Conservation (phyloP, 768 basidiomycete genomes). For the Hygrophorus pudorinus region DNA sequence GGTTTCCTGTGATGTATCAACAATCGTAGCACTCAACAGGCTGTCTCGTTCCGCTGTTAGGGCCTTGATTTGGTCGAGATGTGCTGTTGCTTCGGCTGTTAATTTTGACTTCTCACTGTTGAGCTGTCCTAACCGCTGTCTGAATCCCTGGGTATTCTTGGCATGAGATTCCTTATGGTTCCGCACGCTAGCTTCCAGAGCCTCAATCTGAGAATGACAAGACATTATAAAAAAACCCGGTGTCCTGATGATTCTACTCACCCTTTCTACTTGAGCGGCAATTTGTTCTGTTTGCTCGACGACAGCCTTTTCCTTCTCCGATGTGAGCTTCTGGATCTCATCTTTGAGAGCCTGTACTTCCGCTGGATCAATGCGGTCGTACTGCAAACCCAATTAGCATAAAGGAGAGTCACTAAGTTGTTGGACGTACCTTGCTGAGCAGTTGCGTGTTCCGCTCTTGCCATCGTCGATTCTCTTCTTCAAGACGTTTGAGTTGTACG, state of each 20-base stretch:
- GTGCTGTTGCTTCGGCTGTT: constrained; percentile 26
- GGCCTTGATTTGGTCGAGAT: constrained; percentile 27
- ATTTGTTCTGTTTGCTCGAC: constrained; percentile 22
- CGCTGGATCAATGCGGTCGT: constrained; percentile 81
- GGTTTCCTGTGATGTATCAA: constrained; percentile 9
- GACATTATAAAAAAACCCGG: background rate
- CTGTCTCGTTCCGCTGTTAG: constrained; percentile 16
- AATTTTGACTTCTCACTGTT: constrained; percentile 27
- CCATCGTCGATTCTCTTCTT: constrained; percentile 73
- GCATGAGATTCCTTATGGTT: constrained; percentile 18
- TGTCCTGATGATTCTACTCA: constrained; percentile 12
- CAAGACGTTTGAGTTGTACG: constrained; percentile 56
- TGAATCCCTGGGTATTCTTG: constrained; percentile 20
- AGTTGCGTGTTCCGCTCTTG: constrained; percentile 77
- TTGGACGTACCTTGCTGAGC: constrained; percentile 55
- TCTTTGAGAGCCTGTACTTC: constrained; percentile 75
- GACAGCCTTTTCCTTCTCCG: constrained; percentile 24
- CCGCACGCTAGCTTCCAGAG: constrained; percentile 33
- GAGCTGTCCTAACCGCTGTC: constrained; percentile 22
- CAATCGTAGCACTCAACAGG: background rate
- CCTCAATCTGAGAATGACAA: constrained; percentile 24
- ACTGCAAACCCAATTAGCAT: constrained; percentile 30
- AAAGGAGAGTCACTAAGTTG: background rate
- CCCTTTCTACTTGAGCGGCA: constrained; percentile 20
- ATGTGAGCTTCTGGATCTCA: constrained; percentile 48